Evolutionary conservation across 768 basidiomycete genomes (phyloP).

Genomic region (Pleurotus cornucopiae): DNA sequence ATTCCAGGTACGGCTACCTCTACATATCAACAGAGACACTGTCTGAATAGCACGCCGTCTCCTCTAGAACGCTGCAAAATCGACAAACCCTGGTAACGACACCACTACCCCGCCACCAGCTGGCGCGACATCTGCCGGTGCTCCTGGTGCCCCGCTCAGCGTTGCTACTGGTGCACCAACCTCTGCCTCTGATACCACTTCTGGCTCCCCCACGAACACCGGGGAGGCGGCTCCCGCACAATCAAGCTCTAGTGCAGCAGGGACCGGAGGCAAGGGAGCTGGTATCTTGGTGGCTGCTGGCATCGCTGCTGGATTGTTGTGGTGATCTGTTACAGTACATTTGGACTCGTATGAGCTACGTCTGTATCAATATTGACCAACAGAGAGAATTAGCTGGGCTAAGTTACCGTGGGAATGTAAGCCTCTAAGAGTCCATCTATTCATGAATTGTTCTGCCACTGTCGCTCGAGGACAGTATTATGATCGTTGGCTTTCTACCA

Average conservation of each 20-base stretch:
- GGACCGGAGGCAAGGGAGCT: neutral
- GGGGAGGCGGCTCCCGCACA: neutral
- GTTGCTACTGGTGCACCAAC: neutral
- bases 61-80: constrained; percentile 9
- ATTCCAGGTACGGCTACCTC: constrained; percentile 23
- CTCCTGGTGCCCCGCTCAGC: too few species aligned
- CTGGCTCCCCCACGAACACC: neutral
- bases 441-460: neutral
- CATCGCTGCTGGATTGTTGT: constrained; percentile 16
- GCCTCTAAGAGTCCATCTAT: neutral
- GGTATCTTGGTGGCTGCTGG: constrained; percentile 13
- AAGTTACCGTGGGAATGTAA: neutral
- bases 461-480: neutral
- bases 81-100: neutral
- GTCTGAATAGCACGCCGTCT: neutral
- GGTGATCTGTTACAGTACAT: constrained; percentile 8
- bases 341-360: neutral
- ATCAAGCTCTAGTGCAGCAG: neutral
- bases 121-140: too few species aligned
- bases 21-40: too few species aligned
- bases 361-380: neutral
- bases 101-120: too few species aligned
- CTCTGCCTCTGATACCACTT: neutral
- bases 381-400: neutral
- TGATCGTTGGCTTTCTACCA: neutral